Evolutionary conservation across 257 asterid species (phyloP), one percentile per base, ranked within the genome.

Genomic region (Nicotiana paniculata): DNA sequence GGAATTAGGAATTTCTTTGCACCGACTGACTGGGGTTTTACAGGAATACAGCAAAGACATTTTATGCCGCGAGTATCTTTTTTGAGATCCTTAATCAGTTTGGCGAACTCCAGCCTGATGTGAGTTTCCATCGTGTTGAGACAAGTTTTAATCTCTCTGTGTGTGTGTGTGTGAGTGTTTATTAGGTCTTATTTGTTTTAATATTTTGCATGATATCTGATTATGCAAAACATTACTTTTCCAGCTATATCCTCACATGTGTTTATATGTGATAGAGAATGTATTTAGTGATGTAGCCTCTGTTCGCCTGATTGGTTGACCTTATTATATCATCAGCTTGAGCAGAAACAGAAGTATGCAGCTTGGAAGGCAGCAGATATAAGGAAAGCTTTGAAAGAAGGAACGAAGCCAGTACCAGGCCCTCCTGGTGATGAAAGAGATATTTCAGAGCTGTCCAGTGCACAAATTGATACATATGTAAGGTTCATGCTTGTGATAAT

Each of bases 361-460:
- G 97, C 83, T 53, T 96, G 99, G 99, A 96, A 96, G 90, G 99
- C 99, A 77, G 99, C 96, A 83, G 99, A 96, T 83, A 96, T 96
- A 83, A 90, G 99, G 84, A 96, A 94, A 88, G 97, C 99, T 79
- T 37, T 94, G 88, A 94, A 96, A 85, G 99, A 96, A 92, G 99
- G 99, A 86, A 91, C 91, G 89, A 91, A 87, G 85, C 99, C 99
- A 79, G 83, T 88, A 43, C 96, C 99, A 3, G 98, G 99, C 35
- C 99, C 99, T 85, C 99, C 98, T 18, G 97, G 98, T 80, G 98
- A 90, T 54, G 98, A 93, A 43, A 76, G 86, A 55, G 97, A 76
- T 82, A 76, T 84, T 81, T 82, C 90, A 46, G 85, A 86, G 78
- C 90, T 88, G 70, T 78, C 95, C 74, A 86, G 82, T 82, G 72